Evolutionary conservation across 768 basidiomycete species (phyloP), one percentile per base, ranked within the genome.

Genomic region (Tricholoma hemisulphureum): DNA sequence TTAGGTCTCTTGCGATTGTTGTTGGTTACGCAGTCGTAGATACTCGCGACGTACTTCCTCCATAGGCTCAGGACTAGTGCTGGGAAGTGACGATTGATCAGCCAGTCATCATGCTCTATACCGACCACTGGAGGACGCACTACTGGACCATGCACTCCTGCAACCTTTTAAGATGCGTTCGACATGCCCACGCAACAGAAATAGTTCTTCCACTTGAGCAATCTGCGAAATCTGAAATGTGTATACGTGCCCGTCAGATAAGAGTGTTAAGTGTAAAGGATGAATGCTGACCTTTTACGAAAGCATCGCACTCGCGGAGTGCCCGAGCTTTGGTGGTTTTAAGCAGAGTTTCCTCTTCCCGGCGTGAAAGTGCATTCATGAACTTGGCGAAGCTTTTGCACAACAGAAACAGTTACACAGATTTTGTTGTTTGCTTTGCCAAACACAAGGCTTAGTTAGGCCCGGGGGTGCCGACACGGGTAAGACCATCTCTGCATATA

Each of bases 151-250:
- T 87, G 69, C 93, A 95, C 1, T 82, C 80, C 67, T 95, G 89
- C 41, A 95, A 78, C 11, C 73, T 76, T 64, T 82, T 85, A 54
- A 90, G 83, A 67, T 87, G 80, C 29, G 77, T 78, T 67, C 80
- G 84, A 68, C 93, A 95, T 21, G 86, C 83, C 93, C 93, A 95
- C 13, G 87, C 87, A 23, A 94, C 87, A 5, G 93, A 91, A 52
- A 95, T 72, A 3, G 88, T 90, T 7, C 93, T 83, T 7, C 91
- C 91, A 54, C 81, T 76, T 2, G 89, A 87, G 68, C 93, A 95
- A n/a, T 85, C 79, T 14, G 93, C 93, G 67, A 94, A 95, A 53
- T 83, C 93, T 95, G 68, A 16, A 39, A 29, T 41, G 14, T 46
- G n/a, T 21, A 26, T 35, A 28, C 23, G 32, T 29, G 58, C 31